These are phyloP conservation scores for Pseudocercospora ulei DNA, from an alignment of 2,329 filamentous ascomycete species.

Conservation along the genomic window DNA sequence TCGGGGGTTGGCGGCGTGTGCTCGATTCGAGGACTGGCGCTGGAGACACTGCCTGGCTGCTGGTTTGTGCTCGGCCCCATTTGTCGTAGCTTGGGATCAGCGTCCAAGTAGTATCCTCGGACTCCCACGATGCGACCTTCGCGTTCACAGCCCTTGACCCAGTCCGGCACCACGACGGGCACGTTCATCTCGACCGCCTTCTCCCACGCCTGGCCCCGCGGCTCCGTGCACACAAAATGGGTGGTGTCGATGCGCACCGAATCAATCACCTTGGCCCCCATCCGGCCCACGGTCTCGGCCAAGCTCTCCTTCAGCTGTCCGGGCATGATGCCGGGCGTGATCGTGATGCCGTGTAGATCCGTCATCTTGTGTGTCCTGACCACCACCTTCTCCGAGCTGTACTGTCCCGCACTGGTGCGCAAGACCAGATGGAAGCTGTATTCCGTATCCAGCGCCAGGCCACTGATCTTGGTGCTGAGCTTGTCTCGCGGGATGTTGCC, in stretches of 20 bases:
- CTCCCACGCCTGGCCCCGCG: slow-evolving; percentile 81
- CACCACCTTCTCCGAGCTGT: slow-evolving; percentile 67
- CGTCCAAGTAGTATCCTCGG: slow-evolving; percentile 90
- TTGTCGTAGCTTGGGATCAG: slow-evolving; percentile 56
- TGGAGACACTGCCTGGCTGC: slow-evolving; percentile 26
- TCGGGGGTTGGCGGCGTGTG: slow-evolving; percentile 47
- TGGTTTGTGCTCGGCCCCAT: slow-evolving; percentile 38
- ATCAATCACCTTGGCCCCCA: slow-evolving; percentile 86
- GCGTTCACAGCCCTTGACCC: slow-evolving; percentile 92
- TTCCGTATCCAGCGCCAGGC: slow-evolving; percentile 89
- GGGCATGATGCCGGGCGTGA: slow-evolving; percentile 81
- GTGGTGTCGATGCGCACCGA: slow-evolving; percentile 92
- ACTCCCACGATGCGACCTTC: slow-evolving; percentile 89
- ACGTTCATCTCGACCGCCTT: slow-evolving; percentile 97
- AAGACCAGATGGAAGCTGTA: slow-evolving; percentile 91
- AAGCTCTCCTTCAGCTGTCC: slow-evolving; percentile 62
- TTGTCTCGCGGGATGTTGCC: slow-evolving; percentile 88
- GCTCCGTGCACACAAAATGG: slow-evolving; percentile 95
- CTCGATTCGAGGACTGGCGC: slow-evolving; percentile 41
- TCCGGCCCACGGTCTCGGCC: slow-evolving; percentile 65
- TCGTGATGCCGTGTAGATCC: slow-evolving; percentile 86
- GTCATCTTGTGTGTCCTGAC: slow-evolving; percentile 98
- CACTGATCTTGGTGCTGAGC: slow-evolving; percentile 92
- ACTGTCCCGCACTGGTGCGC: slow-evolving; percentile 81
- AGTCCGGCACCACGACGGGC: slow-evolving; percentile 90